These are phyloP conservation scores for Euphrasia confusa DNA, from an alignment of 257 asterid genomes.

Conservation along the genomic window DNA sequence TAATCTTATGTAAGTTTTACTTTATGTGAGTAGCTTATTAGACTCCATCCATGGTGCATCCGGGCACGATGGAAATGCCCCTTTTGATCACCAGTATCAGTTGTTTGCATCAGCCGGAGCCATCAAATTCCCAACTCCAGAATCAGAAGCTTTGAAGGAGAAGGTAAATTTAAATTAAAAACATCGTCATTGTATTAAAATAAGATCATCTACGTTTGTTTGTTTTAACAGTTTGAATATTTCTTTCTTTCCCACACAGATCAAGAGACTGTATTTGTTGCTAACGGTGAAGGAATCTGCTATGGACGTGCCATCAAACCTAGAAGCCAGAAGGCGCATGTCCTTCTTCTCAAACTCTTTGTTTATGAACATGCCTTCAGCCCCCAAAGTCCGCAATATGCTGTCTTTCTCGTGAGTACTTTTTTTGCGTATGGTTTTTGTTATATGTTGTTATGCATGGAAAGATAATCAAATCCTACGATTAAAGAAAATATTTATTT, in stretches of 20 bases:
- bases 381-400: constrained; percentile 98
- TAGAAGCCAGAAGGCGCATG: constrained; percentile 46
- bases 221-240: constrained; percentile 1
- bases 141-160: constrained; percentile 94
- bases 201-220: constrained; percentile 7
- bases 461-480: constrained; percentile 2
- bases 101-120: constrained; percentile 96
- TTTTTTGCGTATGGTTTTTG: neutral
- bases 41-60: constrained; percentile 76
- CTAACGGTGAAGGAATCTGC: constrained; percentile 95
- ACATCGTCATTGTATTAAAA: constrained; percentile 1
- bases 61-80: constrained; percentile 70
- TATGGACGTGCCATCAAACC: constrained; percentile 92
- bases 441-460: neutral
- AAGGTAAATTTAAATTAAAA: constrained; percentile 40
- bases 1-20: constrained; percentile 12
- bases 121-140: constrained; percentile 73
- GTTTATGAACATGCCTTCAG: constrained; percentile 94
- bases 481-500: too few species aligned
- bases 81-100: constrained; percentile 85
- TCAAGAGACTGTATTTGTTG: constrained; percentile 81
- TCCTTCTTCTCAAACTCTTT: constrained; percentile 90
- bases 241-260: constrained; percentile 38
- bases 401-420: constrained; percentile 90
- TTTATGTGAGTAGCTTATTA: constrained; percentile 47